These are phyloP conservation scores for Immersiporthe knoxdaviesiana DNA, from an alignment of 2,329 filamentous ascomycete species.

Conservation along the genomic window DNA sequence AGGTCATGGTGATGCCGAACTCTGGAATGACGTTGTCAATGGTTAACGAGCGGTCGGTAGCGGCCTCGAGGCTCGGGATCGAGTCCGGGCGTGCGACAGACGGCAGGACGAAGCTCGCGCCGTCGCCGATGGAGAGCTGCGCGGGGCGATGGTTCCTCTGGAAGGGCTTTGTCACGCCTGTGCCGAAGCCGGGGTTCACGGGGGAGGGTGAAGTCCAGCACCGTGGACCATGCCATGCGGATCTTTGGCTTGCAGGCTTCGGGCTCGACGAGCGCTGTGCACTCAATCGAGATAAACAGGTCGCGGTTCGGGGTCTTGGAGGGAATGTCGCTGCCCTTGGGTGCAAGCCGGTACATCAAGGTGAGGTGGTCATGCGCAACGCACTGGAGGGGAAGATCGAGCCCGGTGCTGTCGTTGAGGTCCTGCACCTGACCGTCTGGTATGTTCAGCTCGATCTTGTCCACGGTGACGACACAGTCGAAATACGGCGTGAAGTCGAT, in stretches of 20 bases:
- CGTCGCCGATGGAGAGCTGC: slow-evolving; percentile 64
- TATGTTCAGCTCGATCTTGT: slow-evolving; percentile 61
- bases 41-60: slow-evolving; percentile 43
- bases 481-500: slow-evolving; percentile 74
- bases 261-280: slow-evolving; percentile 59
- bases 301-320: slow-evolving; percentile 53
- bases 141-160: slow-evolving; percentile 65
- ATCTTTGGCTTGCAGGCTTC: slow-evolving; percentile 63
- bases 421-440: slow-evolving; percentile 62
- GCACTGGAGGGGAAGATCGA: slow-evolving; percentile 61
- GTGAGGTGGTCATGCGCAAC: slow-evolving; percentile 76
- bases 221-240: slow-evolving; percentile 68
- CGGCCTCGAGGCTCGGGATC: slow-evolving; percentile 61
- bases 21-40: slow-evolving; percentile 55
- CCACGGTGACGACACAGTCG: slow-evolving; percentile 66
- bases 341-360: slow-evolving; percentile 70
- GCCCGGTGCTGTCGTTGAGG: slow-evolving; percentile 54
- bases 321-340: slow-evolving; percentile 50
- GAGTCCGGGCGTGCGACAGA: slow-evolving; percentile 62
- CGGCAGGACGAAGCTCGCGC: slow-evolving; percentile 60
- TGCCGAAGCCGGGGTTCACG: slow-evolving; percentile 65
- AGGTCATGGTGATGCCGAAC: slow-evolving; percentile 75
- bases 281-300: slow-evolving; percentile 64
- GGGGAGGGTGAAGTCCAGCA: slow-evolving; percentile 70
- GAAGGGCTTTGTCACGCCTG: slow-evolving; percentile 56